A percentile compares a stretch with the other conserved stretches of the same genome.
Evolutionary conservation across 1,139 yeast genomes (phyloP).

Genomic region (Casaregolazyma suthepensis): DNA sequence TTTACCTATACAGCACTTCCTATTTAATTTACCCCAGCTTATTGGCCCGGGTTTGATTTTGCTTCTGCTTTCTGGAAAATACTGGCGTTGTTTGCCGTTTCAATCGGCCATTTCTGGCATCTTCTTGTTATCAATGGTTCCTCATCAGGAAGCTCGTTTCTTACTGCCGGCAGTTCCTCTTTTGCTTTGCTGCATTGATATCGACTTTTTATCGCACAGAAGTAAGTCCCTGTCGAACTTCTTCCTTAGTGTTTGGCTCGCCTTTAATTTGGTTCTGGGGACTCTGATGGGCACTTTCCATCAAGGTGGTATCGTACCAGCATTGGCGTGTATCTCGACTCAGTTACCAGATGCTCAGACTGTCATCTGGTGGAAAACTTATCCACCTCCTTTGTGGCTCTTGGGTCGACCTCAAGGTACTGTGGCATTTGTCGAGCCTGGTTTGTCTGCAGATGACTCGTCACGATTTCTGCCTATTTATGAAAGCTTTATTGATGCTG

Average conservation of each 20-base stretch:
- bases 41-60: conserved; percentile 68
- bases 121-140: conserved; percentile 55
- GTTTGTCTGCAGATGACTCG: conserved; percentile 29
- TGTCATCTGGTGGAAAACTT: conserved; percentile 81
- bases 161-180: conserved; percentile 73
- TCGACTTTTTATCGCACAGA: conserved; percentile 15
- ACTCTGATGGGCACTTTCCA: conserved; percentile 73
- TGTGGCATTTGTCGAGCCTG: conserved; percentile 25
- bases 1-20: conserved; percentile 64
- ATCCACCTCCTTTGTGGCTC: conserved; percentile 89
- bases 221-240: conserved; percentile 14
- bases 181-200: conserved; percentile 55
- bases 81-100: conserved; percentile 33
- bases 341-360: conserved; percentile 25
- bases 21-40: conserved; percentile 71
- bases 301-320: conserved; percentile 85
- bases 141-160: conserved; percentile 91
- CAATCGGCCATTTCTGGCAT: conserved; percentile 60
- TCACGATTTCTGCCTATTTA: conserved; percentile 34
- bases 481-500: conserved; percentile 25
- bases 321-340: conserved; percentile 40
- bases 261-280: conserved; percentile 57
- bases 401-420: conserved; percentile 39
- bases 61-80: conserved; percentile 29
- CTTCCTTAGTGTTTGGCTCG: conserved; percentile 47